Percentiles rank a stretch among this genome's conserved stretches.
Evolutionary conservation across 106 monocot species (phyloP).

Genomic region (Acorus gramineus): DNA sequence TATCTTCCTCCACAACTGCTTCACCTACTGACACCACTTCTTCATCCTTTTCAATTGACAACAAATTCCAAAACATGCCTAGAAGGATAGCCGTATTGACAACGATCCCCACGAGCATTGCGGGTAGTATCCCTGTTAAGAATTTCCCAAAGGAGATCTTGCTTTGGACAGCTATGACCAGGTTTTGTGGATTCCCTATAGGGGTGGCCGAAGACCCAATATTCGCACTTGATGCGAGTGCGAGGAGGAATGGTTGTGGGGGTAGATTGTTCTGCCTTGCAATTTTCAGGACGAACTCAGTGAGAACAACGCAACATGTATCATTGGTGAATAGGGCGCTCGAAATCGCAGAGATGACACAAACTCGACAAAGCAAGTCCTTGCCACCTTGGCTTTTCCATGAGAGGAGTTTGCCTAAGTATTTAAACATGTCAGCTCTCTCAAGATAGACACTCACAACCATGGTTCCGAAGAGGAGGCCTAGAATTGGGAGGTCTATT

Average conservation of each 20-base stretch:
- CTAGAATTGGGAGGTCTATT: conserved; percentile 89
- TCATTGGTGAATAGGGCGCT: conserved; percentile 91
- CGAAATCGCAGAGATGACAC: conserved; percentile 54
- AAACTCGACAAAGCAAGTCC: conserved; percentile 65
- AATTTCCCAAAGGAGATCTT: conserved; percentile 63
- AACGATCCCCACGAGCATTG: conserved; percentile 49
- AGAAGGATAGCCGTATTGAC: conserved; percentile 54
- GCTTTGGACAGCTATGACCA: conserved; percentile 78
- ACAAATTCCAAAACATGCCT: conserved; percentile 39
- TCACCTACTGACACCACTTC: conserved; percentile 12
- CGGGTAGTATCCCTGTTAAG: conserved; percentile 53
- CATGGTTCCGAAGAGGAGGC: conserved; percentile 95
- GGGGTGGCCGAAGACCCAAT: conserved; percentile 81
- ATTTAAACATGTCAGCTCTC: conserved; percentile 74
- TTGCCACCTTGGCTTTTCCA: conserved; percentile 71
- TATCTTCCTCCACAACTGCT: conserved; percentile 29
- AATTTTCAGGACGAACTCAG: conserved; percentile 70
- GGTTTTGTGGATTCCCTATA: conserved; percentile 88
- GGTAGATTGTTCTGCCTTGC: conserved; percentile 78
- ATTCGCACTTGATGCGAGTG: conserved; percentile 84
- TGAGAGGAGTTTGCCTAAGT: conserved; percentile 51
- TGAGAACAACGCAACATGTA: conserved; percentile 81
- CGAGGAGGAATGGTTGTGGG: conserved; percentile 69
- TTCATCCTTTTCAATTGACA: conserved; percentile 36
- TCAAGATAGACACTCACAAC: conserved; percentile 80